These are phyloP conservation scores for Aspergillus bertholletiae DNA, from an alignment of 495 filamentous ascomycete genomes.

Conservation along the genomic window DNA sequence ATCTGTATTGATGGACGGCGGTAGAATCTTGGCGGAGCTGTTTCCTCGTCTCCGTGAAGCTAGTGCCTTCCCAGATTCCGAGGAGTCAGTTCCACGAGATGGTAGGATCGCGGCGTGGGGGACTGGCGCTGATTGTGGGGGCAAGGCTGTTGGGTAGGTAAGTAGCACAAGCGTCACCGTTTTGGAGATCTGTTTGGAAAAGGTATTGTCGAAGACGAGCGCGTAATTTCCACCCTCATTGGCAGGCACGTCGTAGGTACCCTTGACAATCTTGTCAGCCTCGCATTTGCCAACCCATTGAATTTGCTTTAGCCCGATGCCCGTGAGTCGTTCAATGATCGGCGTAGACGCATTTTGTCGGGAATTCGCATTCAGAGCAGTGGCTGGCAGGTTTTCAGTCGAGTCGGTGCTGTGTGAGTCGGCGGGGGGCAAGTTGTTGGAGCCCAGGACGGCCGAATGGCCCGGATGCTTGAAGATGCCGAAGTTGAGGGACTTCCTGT, in stretches of 20 bases:
- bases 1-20: constrained; percentile 23
- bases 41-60: constrained; percentile 33
- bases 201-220: constrained; percentile 97
- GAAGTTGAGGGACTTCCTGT: constrained; percentile 97
- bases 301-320: constrained; percentile 79
- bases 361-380: constrained; percentile 16
- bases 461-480: constrained; percentile 96
- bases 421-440: constrained; percentile 35
- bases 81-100: constrained; percentile 24
- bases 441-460: constrained; percentile 48
- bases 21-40: constrained; percentile 25
- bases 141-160: constrained; percentile 81
- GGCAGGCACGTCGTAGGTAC: constrained; percentile 72
- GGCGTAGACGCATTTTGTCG: constrained; percentile 52
- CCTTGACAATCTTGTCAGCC: constrained; percentile 91
- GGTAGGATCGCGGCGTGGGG: constrained; percentile 50
- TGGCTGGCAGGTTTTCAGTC: constrained; percentile 35
- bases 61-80: constrained; percentile 30
- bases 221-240: constrained; percentile 89
- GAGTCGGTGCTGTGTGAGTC: constrained; percentile 45
- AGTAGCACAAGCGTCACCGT: constrained; percentile 90
- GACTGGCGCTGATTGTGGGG: constrained; percentile 74
- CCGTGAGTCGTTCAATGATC: constrained; percentile 76
- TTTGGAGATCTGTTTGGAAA: constrained; percentile 93
- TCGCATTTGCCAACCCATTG: constrained; percentile 94